Evolutionary conservation across 2,329 filamentous ascomycete genomes (phyloP), one percentile per base, ranked within the genome.

Genomic region (Polytolypa hystricis): DNA sequence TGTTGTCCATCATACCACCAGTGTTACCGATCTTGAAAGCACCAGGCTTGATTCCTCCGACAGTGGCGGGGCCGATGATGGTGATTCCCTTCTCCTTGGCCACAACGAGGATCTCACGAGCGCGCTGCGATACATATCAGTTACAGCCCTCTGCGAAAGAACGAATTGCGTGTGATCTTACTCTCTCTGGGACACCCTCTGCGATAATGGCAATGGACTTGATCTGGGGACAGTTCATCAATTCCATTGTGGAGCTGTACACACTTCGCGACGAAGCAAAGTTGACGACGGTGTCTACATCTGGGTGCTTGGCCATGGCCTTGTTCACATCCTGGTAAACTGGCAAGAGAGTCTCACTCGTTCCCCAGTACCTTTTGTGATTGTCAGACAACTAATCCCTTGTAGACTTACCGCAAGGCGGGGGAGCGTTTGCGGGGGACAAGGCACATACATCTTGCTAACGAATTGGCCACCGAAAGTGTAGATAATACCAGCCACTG

Each of bases 1-100:
- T 98, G 78, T 98, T 98, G 77, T 98, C 91, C 91, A 98, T 98
- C 91, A 98, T 98, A 67, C 91, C 91, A 77, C 91, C 91, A 56
- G 91, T 98, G 77, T 98, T 98, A 64, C 91, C 91, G 49, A 98
- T 98, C 79, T 96, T 98, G 83, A 89, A 98, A 64, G 84, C 84
- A 65, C 91, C 91, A 45, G 91, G 91, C 79, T 96, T 98, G 72
- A 98, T 96, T 57, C 91, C 91, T 77, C 91, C 91, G 46, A 98
- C 91, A 39, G 91, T 98, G 54, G 91, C 91, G 47, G 91, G 91
- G 48, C 91, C 91, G 59, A 98, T 95, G 65, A 98, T 98, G 66
- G 87, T 95, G 61, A 98, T 82, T 46, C 89, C 89, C 81, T 96
- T 98, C 78, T 95, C 89, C 71, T 91, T 76, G 50, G 91, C 91